phyloP scores from a whole-genome alignment of 1,139 yeast genomes.

The Saccharomycopsis crataegensis region DNA sequence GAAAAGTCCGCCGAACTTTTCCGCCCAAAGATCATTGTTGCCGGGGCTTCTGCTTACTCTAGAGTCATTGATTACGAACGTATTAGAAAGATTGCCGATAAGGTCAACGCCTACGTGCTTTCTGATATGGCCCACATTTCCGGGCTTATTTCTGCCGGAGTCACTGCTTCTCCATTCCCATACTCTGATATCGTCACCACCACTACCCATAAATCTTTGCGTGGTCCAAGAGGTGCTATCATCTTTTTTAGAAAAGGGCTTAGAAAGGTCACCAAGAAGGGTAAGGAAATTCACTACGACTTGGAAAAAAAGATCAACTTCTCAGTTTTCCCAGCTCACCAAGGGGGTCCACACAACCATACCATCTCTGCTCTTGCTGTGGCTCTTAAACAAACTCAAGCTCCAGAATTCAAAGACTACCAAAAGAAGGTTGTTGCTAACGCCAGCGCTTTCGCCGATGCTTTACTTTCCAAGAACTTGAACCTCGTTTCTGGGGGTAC shows the following conservation, averaged over 20 bases:
- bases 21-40: slow-evolving; percentile 92
- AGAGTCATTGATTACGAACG: slow-evolving; percentile 85
- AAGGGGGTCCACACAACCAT: slow-evolving; percentile 99
- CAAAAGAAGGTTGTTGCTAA: slow-evolving; percentile 77
- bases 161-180: slow-evolving; percentile 87
- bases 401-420: slow-evolving; percentile 81
- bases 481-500: slow-evolving; percentile 87
- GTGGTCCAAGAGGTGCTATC: slow-evolving; percentile 99
- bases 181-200: slow-evolving; percentile 95
- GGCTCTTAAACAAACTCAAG: slow-evolving; percentile 82
- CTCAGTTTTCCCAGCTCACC: slow-evolving; percentile 97
- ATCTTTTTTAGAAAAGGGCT: slow-evolving; percentile 92
- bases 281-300: slow-evolving; percentile 80
- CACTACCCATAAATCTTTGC: slow-evolving; percentile 91
- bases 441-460: slow-evolving; percentile 69
- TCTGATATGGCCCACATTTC: slow-evolving; percentile 97
- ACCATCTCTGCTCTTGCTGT: slow-evolving; percentile 94
- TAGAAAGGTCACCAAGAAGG: slow-evolving; percentile 72
- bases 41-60: slow-evolving; percentile 95
- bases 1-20: slow-evolving; percentile 77
- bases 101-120: slow-evolving; percentile 85
- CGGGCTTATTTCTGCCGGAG: slow-evolving; percentile 90
- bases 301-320: slow-evolving; percentile 87
- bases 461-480: slow-evolving; percentile 62
- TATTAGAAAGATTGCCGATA: slow-evolving; percentile 84